Base-by-base conservation (phyloP, 148 eudicot genomes). In the Spergularia bocconei region DNA sequence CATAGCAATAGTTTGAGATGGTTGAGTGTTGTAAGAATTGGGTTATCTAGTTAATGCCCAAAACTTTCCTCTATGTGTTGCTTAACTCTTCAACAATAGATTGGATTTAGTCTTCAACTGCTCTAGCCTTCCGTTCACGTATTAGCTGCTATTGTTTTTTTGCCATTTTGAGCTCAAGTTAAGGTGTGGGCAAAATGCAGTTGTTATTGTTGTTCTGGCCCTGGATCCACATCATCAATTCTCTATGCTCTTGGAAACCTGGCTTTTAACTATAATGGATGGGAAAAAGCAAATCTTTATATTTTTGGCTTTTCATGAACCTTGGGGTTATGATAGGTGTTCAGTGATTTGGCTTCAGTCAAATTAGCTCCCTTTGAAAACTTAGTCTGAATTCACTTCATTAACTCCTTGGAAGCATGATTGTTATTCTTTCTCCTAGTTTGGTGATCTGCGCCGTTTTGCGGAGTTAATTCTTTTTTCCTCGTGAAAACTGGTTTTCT, bases 401-500 rank as follows among this genome's bases (percentile, higher is more conserved):
- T 61, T 44, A 62, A 63, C 19, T 72, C 61, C 67, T 60, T 53
- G 53, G 15, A 29, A 69, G 44, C 29, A 58, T 14, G 60, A 36
- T 69, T 17, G 51, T 11, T 25, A 57, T 4, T 17, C 13, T 17
- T 39, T 19, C 44, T 41, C 23, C 50, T 53, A 50, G 72, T 51
- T 52, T 67, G 36, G 58, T 52, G 58, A 9, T 69, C 13, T 23
- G 56, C 38, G 11, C 48, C 25, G 11, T 20, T 57, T 1, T 0
- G 17, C 20, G 9, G 21, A n/a, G 62, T 21, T 47, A 6, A 41
- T 17, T 2, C 65, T 13, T 38, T 16, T 19, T 16, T 19, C 53
- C 54, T 66, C 10, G 17, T 75, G 50, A 53, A 39, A 17, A 51
- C 13, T 41, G 5, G 2, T 14, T 54, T 6, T 17, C 20, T 51